Evolutionary conservation across 2,329 filamentous ascomycete species (phyloP), one percentile per base, ranked within the genome.

Genomic region (Aspergillus niger): DNA sequence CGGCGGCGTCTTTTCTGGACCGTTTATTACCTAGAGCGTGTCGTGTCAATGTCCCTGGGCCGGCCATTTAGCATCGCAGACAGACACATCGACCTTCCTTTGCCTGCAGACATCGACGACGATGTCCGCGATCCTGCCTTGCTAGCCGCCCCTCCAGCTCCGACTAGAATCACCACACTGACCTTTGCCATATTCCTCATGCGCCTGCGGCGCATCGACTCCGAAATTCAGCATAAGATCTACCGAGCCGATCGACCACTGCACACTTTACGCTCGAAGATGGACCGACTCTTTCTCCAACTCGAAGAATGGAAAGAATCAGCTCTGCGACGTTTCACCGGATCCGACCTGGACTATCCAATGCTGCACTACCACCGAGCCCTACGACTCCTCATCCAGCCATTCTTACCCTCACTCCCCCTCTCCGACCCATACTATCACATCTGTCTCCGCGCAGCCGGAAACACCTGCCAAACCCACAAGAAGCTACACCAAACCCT

Each of bases 1-100:
- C 75, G 80, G 15, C 74, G 82, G 8, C 76, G 80, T 7, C 70
- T 84, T 0, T 84, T 84, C 63, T 84, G 81, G 82, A 81, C 79
- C 2, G 78, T 83, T 0, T 84, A 83, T 62, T 79, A 81, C 10
- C 70, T 84, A 0, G 80, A 84, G 57, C 68, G 81, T 32, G 80
- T 79, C 0, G 80, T 83, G 50, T 81, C 81, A 3, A 79, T 82
- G 57, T 83, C 81, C 2, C 75, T 83, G 7, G 82, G 81, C 4
- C 75, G 82, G 6, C 82, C 82, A 0, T 77, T 82, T 55, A 83
- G 81, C 60, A 80, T 83, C 20, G 74, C 81, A 1, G 81, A 84
- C 63, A 75, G 80, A 47, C 79, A 83, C 62, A 84, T 84, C 47
- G 81, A 84, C 60, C 78, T 82, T 13, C 74, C 78, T 1, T 68